phyloP scores from a whole-genome alignment of 1,139 yeast genomes.

The Yamadazyma blattariae region DNA sequence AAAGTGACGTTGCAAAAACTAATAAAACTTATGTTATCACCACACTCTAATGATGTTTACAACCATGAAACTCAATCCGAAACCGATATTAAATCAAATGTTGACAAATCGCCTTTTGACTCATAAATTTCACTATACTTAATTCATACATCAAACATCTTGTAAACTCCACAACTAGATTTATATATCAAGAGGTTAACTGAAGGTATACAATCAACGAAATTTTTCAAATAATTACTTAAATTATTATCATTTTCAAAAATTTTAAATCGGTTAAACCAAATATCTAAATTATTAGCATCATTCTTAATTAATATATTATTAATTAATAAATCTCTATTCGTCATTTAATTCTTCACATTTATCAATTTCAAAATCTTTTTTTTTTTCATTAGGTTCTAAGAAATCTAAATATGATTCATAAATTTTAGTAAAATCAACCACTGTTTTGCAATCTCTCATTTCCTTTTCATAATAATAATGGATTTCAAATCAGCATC shows the following conservation, averaged over 20 bases:
- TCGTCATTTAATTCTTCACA: constrained; percentile 60
- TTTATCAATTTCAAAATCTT: constrained; percentile 43
- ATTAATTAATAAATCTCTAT: constrained; percentile 54
- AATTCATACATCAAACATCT: constrained; percentile 63
- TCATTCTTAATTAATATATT: constrained; percentile 68
- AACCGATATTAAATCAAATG: constrained; percentile 69
- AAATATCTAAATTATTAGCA: constrained; percentile 57
- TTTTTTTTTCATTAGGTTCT: constrained; percentile 15
- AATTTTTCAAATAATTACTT: constrained; percentile 50
- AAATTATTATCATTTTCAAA: constrained; percentile 28
- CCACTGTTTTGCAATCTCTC: constrained; percentile 44
- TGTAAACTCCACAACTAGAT: constrained; percentile 21
- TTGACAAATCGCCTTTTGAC: constrained; percentile 47
- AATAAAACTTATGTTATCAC: too few relatives aligned
- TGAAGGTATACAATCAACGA: constrained; percentile 62
- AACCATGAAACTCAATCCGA: too few relatives aligned
- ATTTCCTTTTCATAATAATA: constrained; percentile 52
- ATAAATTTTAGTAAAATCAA: constrained; percentile 64
- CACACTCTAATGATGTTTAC: too few relatives aligned
- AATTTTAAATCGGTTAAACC: constrained; percentile 60
- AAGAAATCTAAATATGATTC: constrained; percentile 53
- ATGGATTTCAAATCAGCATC: constrained; percentile 39
- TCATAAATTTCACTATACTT: constrained; percentile 67
- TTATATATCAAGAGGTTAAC: constrained; percentile 61
- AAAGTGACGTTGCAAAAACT: too few relatives aligned